Evolutionary conservation across 2,329 filamentous ascomycete genomes (phyloP).

Genomic region (Penicillium sclerotigenum): DNA sequence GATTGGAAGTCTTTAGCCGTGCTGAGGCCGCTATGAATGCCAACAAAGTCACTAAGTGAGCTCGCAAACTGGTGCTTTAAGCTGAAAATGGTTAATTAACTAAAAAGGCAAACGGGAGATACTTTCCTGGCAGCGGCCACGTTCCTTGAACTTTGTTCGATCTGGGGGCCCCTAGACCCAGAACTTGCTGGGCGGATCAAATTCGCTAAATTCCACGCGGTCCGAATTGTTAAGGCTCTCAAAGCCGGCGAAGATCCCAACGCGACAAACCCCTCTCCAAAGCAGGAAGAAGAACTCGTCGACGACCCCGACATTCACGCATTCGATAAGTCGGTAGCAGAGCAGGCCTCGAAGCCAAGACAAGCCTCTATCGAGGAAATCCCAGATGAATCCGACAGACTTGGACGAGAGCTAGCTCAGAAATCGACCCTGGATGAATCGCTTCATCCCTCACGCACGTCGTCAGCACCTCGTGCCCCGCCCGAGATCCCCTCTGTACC

Average conservation of each 20-base stretch:
- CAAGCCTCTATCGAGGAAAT: constrained; percentile 60
- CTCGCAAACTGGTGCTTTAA: not conserved
- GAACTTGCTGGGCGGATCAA: constrained; percentile 86
- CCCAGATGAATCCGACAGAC: constrained; percentile 55
- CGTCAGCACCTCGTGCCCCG: constrained; percentile 38
- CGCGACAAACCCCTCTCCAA: constrained; percentile 72
- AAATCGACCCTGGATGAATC: constrained; percentile 52
- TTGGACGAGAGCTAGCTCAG: constrained; percentile 44
- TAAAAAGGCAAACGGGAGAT: constrained; percentile 75
- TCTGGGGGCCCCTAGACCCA: constrained; percentile 73
- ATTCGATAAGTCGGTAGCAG: constrained; percentile 45
- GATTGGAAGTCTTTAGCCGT: constrained; percentile 77
- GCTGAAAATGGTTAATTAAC: not conserved
- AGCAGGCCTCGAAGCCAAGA: constrained; percentile 43
- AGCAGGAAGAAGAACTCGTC: constrained; percentile 49
- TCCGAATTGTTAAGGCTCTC: constrained; percentile 85
- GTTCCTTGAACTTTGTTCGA: constrained; percentile 81
- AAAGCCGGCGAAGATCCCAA: constrained; percentile 92
- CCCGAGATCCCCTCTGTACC: constrained; percentile 26
- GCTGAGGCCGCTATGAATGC: constrained; percentile 78
- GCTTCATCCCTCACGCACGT: constrained; percentile 48
- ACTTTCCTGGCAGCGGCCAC: constrained; percentile 91
- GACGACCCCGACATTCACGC: constrained; percentile 63
- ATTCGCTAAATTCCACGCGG: constrained; percentile 92
- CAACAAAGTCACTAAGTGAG: constrained; percentile 76